Base-by-base conservation (phyloP, 2,329 filamentous ascomycete species). In the Fulvia fulva region DNA sequence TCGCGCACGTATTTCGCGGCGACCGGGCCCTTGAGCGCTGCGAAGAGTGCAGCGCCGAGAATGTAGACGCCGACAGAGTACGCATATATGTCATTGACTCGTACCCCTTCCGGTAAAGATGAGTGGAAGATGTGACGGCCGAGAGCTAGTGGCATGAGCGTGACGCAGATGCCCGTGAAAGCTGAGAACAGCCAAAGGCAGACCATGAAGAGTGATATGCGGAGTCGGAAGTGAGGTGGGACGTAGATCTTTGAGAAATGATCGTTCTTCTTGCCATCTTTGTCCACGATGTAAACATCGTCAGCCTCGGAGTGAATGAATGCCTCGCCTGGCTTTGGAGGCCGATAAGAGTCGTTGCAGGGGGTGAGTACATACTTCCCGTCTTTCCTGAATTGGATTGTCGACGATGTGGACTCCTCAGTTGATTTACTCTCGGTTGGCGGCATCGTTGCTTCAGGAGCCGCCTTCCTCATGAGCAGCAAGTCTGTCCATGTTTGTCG, bases 101-200 rank as follows among this genome's bases (percentile, higher is more conserved):
- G 84, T 50, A 89, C 83, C 61, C 89, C 82, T 0, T 80, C 76
- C 4, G 91, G 90, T 44, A 96, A 84, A 32, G 92, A 76, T 26
- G 81, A 77, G 49, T 86, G 85, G 70, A 97, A 89, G 61, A 97
- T 81, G 57, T 81, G 81, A 26, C 94, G 88, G 1, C 94, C 94
- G 69, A 96, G 85, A 6, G 96, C 80, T 3, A 99, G 82, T 0
- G 94, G 95, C 0, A 95, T 77, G 61, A 99, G 87, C 1, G 94
- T 97, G 62, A 90, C 84, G 63, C 87, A 84, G 58, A 97, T 85
- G 23, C 94, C 94, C 0, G 90, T 95, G 12, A 88, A 80, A 5
- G 93, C 92, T 21, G 93, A 93, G 75, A 99, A 97, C 32, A 91
- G 72, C 94, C 94, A 99, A 63, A 99, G 90, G 51, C 88, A 86